phyloP scores from a whole-genome alignment of 1,139 yeast genomes.

The Kurtzmaniella quercitrusa region DNA sequence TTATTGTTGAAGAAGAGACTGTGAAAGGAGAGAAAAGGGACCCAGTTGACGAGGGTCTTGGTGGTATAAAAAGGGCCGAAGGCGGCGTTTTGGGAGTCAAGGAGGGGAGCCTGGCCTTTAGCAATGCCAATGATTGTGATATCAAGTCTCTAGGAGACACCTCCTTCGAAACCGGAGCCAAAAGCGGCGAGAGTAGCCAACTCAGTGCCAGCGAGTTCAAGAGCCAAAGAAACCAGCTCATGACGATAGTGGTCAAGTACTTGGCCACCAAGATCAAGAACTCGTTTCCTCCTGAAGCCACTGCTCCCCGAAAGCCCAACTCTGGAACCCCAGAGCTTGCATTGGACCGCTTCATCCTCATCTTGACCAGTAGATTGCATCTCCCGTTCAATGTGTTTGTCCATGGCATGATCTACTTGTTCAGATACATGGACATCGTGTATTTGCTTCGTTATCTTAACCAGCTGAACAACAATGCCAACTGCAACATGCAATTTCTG shows the following conservation, averaged over 20 bases:
- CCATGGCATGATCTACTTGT: slow-evolving; percentile 41
- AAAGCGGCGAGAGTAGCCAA: neutral
- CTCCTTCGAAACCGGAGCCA: neutral
- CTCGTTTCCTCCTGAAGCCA: slow-evolving; percentile 39
- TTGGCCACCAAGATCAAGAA: slow-evolving; percentile 43
- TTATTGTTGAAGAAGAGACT: neutral
- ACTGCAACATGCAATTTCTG: slow-evolving; percentile 43
- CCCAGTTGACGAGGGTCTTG: no score
- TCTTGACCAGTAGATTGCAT: slow-evolving; percentile 36
- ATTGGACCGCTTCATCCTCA: slow-evolving; percentile 38
- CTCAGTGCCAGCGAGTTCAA: slow-evolving; percentile 10
- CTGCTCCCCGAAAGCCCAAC: neutral
- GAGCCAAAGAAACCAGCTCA: slow-evolving; percentile 27
- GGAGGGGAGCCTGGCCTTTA: no score
- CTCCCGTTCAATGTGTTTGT: slow-evolving; percentile 35
- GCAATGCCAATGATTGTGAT: neutral
- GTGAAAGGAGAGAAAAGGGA: no score
- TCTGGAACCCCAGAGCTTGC: slow-evolving; percentile 28
- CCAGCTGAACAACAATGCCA: slow-evolving; percentile 44
- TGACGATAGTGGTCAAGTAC: slow-evolving; percentile 44
- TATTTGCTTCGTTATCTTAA: slow-evolving; percentile 44
- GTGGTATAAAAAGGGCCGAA: no score
- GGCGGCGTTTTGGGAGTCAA: no score
- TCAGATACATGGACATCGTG: slow-evolving; percentile 48
- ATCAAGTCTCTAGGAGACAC: neutral